A percentile compares a stretch with the other conserved stretches of the same genome.
These are phyloP conservation scores for Penicillium rolfsii DNA, from an alignment of 2,329 filamentous ascomycete genomes.

Conservation along the genomic window DNA sequence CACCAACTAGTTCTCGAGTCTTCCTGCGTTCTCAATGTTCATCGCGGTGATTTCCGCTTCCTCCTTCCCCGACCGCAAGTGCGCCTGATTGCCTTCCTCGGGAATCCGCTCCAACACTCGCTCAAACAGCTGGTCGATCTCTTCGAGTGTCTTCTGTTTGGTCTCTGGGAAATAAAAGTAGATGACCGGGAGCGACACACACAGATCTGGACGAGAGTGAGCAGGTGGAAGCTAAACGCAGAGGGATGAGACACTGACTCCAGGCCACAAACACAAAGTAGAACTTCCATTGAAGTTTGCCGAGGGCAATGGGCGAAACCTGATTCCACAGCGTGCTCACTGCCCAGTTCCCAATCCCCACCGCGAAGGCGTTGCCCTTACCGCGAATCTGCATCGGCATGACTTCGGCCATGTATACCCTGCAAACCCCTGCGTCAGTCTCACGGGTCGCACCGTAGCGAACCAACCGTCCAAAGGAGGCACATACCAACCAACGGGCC, in stretches of 20 bases:
- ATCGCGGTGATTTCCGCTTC: constrained; percentile 16
- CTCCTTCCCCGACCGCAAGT: constrained; percentile 13
- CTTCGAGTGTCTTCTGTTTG: constrained; percentile 58
- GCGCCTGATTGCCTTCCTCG: constrained; percentile 34
- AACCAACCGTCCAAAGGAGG: neutral
- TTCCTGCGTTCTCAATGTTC: constrained; percentile 22
- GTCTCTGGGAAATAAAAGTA: constrained; percentile 59
- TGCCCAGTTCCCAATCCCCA: constrained; percentile 62
- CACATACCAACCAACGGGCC: constrained; percentile 47
- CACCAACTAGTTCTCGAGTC: neutral
- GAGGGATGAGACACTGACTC: constrained; percentile 37
- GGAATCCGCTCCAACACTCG: constrained; percentile 53
- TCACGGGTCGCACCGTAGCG: neutral
- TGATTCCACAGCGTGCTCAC: constrained; percentile 64
- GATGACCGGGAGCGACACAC: constrained; percentile 49
- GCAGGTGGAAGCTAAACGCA: neutral
- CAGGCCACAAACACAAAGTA: constrained; percentile 63
- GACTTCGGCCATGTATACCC: constrained; percentile 69
- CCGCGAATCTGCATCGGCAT: constrained; percentile 68
- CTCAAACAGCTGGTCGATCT: constrained; percentile 62
- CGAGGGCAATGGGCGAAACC: constrained; percentile 58
- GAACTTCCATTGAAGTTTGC: constrained; percentile 56
- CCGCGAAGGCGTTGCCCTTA: constrained; percentile 61
- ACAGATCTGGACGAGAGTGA: constrained; percentile 32
- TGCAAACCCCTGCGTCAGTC: constrained; percentile 40